Percentiles rank a stretch among this genome's conserved stretches.
phyloP scores from a whole-genome alignment of 495 filamentous ascomycete genomes.

The Hyaloscypha finlandica region DNA sequence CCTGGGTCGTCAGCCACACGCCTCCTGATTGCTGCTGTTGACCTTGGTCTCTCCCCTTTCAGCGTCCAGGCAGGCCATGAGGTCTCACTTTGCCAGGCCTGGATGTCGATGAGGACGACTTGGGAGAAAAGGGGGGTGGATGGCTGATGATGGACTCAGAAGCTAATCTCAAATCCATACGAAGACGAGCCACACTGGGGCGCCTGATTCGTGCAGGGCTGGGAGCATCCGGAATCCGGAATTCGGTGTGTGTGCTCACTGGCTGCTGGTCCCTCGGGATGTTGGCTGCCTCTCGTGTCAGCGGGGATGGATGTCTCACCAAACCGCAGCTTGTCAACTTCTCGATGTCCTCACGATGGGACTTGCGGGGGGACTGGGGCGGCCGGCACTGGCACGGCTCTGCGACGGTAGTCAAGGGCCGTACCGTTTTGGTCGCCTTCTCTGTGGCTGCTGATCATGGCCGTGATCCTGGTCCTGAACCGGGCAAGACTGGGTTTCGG shows the following conservation, averaged over 20 bases:
- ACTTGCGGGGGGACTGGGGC: neutral
- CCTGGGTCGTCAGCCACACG: slow-evolving; percentile 11
- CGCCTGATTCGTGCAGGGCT: slow-evolving; percentile 5
- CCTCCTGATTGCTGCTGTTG: slow-evolving; percentile 29
- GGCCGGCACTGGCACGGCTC: neutral
- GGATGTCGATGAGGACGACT: slow-evolving; percentile 2
- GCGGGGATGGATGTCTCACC: neutral
- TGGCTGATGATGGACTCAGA: slow-evolving; percentile 11
- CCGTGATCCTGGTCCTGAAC: too few relatives aligned
- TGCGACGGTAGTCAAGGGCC: neutral
- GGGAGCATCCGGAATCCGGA: neutral
- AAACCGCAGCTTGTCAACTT: neutral
- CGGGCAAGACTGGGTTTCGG: too few relatives aligned
- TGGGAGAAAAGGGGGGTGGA: slow-evolving; percentile 7
- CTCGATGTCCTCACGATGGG: neutral
- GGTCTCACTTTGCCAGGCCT: slow-evolving; percentile 25
- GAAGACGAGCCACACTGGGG: slow-evolving; percentile 8
- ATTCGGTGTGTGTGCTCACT: slow-evolving; percentile 3
- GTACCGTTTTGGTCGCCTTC: neutral
- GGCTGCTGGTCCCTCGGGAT: neutral
- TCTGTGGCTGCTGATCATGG: neutral
- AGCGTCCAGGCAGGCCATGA: slow-evolving; percentile 16
- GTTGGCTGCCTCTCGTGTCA: neutral
- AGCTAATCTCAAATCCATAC: neutral
- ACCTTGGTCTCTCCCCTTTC: slow-evolving; percentile 21